phyloP scores from a whole-genome alignment of 2,329 filamentous ascomycete species.

The Aspergillus spinulosporus region DNA sequence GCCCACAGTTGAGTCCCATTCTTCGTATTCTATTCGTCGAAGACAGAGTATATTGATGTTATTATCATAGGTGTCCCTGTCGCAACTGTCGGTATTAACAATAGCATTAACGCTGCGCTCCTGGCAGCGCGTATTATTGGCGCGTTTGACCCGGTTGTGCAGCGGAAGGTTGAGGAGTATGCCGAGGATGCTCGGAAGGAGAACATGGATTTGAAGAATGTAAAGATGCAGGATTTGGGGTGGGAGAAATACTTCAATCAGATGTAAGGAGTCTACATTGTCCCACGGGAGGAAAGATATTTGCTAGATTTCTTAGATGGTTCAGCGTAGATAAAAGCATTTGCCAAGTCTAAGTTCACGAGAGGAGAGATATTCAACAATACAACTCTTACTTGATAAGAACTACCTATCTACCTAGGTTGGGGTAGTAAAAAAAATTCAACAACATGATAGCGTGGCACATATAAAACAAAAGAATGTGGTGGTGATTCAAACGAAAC shows the following conservation, averaged over 20 bases:
- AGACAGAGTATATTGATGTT: constrained; percentile 15
- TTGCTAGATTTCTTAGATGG: background rate
- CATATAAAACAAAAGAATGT: constrained; percentile 12
- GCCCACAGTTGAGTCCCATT: no score
- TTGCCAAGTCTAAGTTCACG: background rate
- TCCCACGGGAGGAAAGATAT: constrained; percentile 4
- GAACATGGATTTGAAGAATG: constrained; percentile 46
- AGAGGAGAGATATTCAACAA: background rate
- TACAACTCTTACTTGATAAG: constrained; percentile 4
- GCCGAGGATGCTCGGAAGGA: constrained; percentile 43
- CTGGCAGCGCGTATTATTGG: constrained; percentile 70
- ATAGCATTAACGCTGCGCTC: constrained; percentile 73
- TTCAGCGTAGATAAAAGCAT: constrained; percentile 5
- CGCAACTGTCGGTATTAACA: constrained; percentile 77
- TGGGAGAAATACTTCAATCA: constrained; percentile 49
- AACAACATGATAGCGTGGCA: background rate
- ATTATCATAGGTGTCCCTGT: constrained; percentile 62
- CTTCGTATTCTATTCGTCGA: background rate
- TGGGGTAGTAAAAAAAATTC: background rate
- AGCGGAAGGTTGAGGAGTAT: constrained; percentile 46
- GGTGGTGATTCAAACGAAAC: background rate
- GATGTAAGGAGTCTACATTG: constrained; percentile 32
- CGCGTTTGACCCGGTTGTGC: constrained; percentile 44
- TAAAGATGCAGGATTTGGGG: constrained; percentile 45
- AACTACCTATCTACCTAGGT: constrained; percentile 1